Evolutionary conservation across 164 flowering plant species (phyloP).

Genomic region (Vitis rupestris): DNA sequence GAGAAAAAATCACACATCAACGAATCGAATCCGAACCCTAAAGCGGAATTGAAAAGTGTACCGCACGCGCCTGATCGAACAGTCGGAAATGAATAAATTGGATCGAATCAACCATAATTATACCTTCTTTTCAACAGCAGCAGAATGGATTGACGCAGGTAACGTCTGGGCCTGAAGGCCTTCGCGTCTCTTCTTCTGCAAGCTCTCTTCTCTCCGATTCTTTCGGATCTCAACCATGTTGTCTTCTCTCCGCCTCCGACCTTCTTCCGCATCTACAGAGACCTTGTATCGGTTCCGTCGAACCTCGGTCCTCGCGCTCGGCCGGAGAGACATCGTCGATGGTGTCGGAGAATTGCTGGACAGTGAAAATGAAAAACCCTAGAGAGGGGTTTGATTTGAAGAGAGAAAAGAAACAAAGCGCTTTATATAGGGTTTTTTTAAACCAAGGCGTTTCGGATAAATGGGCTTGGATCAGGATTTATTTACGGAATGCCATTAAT

Average conservation of each 20-base stretch:
- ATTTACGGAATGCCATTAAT: conserved; percentile 16
- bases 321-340: conserved; percentile 51
- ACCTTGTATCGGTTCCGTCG: conserved; percentile 68
- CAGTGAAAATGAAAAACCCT: neutral
- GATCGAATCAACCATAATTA: neutral
- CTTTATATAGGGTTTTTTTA: neutral
- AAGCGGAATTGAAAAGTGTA: too few species aligned
- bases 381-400: conserved; percentile 4
- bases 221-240: conserved; percentile 69
- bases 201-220: conserved; percentile 55
- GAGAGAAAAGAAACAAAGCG: conserved; percentile 4
- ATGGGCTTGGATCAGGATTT: conserved; percentile 16
- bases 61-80: too few species aligned
- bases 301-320: conserved; percentile 52
- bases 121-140: conserved; percentile 48
- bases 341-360: neutral
- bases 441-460: neutral
- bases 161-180: conserved; percentile 40
- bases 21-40: too few species aligned
- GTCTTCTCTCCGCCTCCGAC: conserved; percentile 61
- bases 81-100: too few species aligned
- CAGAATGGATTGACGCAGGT: conserved; percentile 25
- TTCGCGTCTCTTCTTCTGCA: conserved; percentile 67
- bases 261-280: conserved; percentile 70
- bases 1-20: too few species aligned